Base-by-base conservation (phyloP, 139 green algal genomes). In the Volvox africanus region DNA sequence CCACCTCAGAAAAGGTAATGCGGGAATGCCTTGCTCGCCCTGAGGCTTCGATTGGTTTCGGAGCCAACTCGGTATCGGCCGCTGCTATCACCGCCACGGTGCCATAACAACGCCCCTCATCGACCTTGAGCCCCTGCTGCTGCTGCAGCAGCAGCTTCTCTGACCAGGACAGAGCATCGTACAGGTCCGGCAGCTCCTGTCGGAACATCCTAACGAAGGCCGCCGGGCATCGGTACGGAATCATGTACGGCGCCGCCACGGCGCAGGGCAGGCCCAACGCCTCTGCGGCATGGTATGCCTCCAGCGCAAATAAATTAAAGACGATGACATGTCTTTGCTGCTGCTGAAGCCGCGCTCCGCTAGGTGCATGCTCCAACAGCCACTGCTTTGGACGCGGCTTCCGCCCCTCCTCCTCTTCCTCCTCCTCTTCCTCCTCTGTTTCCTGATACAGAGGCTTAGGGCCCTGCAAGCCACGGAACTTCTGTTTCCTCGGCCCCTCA, bases 211-310 rank as follows among this genome's bases (percentile, higher is more conserved):
- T 37, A 24, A 79, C 32, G 13, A 97, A 95, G 0, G 55, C 50
- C 0, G 80, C 44, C 3, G 95, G 95, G 32, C 69, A 67, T n/a
- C 36, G 33, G 92, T 97, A 97, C 0, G 96, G 96, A 20, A 96
- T 89, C 62, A 95, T 83, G 91, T 95, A 98, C 19, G 96, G 93
- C 13, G 93, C 94, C 0, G 88, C 93, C 0, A 93, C 95, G 2
- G 94, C 24, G 65, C 93, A 96, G 3, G 75, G 91, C 32, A 97
- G 68, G 1, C 84, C 35, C 36, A 97, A 91, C 11, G 90, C 92
- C 91, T 97, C 95, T 5, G 95, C 94, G 3, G 96, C 94, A 89
- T 94, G 91, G 78, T 93, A 96, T 30, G 83, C 95, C 80, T 97
- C 95, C 50, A 96, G 86, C 0, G 93, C 82, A 87, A 96, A 96